A percentile compares a stretch with the other conserved stretches of the same genome.
Conservation (phyloP, 2,329 filamentous ascomycete species). For the Pseudocercospora cruenta region DNA sequence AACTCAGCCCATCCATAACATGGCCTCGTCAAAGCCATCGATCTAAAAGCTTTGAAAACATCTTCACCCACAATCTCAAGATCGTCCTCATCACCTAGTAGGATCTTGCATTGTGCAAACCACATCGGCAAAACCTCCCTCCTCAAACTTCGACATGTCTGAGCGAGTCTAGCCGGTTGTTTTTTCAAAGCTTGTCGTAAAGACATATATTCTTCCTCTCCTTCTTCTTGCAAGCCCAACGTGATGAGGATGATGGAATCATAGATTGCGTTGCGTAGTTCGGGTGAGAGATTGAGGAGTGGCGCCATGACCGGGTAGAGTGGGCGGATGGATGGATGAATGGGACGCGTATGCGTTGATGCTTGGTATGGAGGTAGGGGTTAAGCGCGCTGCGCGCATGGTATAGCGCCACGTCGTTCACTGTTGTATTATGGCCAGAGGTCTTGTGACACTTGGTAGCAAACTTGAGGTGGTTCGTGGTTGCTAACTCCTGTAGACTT, state of each 20-base stretch:
- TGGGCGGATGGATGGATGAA: not conserved
- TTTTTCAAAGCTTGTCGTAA: not conserved
- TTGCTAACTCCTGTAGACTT: not conserved
- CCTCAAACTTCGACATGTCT: not conserved
- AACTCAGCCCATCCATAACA: slow-evolving; percentile 2
- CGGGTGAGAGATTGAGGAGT: not conserved
- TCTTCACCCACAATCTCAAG: not conserved
- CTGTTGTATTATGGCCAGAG: not conserved
- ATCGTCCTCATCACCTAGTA: not conserved
- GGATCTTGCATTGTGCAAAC: not conserved
- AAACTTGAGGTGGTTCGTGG: not conserved
- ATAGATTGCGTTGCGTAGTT: slow-evolving; percentile 3
- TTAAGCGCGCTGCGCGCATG: too few relatives aligned
- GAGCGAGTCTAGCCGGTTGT: not conserved
- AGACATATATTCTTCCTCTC: not conserved
- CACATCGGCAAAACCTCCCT: not conserved
- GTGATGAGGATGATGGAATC: not conserved
- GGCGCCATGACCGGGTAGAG: not conserved
- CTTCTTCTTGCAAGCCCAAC: not conserved
- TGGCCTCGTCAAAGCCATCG: not conserved
- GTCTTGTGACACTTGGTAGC: not conserved
- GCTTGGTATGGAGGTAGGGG: not conserved
- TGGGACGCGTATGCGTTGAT: not conserved
- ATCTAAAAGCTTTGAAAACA: not conserved
- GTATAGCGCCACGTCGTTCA: not conserved